A percentile compares a stretch with the other conserved stretches of the same genome.
These are phyloP conservation scores for Gymnopilus dilepis DNA, from an alignment of 768 basidiomycete species.

Conservation along the genomic window DNA sequence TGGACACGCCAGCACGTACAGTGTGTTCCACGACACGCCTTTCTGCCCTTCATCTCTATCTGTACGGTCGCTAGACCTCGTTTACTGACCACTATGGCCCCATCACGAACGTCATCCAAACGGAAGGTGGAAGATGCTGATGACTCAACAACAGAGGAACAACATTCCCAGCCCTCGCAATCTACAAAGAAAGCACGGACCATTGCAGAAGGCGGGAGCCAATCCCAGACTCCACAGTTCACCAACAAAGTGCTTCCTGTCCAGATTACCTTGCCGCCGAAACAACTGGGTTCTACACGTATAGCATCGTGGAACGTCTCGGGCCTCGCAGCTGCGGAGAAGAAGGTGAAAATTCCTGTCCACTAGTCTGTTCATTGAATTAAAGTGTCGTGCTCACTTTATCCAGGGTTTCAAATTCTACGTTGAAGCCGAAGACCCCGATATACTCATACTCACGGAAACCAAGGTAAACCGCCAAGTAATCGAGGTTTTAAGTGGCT, in stretches of 20 bases:
- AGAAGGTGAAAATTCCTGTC: conserved; percentile 58
- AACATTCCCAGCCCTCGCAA: conserved; percentile 19
- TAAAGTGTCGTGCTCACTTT: not conserved
- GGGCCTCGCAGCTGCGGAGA: conserved; percentile 74
- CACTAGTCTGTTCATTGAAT: not conserved
- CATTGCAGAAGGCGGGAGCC: not conserved
- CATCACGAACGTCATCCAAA: conserved; percentile 34
- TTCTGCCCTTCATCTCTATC: not conserved
- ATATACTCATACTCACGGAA: conserved; percentile 84
- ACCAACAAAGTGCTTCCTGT: conserved; percentile 78
- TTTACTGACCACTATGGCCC: conserved; percentile 19
- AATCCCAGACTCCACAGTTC: conserved; percentile 13
- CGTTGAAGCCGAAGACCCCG: conserved; percentile 85
- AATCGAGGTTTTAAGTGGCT: conserved; percentile 1
- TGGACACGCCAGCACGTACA: not conserved
- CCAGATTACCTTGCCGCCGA: conserved; percentile 60
- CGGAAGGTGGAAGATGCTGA: conserved; percentile 31
- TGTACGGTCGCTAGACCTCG: not conserved
- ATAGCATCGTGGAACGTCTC: conserved; percentile 84
- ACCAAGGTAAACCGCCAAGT: conserved; percentile 62
- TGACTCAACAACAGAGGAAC: conserved; percentile 33
- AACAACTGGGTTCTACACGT: conserved; percentile 50
- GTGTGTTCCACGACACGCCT: not conserved
- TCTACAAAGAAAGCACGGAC: conserved; percentile 31
- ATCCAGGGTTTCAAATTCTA: conserved; percentile 79